These are phyloP conservation scores for Aegilops tauschii DNA, from an alignment of 176 grass and related monocot species.

Conservation along the genomic window DNA sequence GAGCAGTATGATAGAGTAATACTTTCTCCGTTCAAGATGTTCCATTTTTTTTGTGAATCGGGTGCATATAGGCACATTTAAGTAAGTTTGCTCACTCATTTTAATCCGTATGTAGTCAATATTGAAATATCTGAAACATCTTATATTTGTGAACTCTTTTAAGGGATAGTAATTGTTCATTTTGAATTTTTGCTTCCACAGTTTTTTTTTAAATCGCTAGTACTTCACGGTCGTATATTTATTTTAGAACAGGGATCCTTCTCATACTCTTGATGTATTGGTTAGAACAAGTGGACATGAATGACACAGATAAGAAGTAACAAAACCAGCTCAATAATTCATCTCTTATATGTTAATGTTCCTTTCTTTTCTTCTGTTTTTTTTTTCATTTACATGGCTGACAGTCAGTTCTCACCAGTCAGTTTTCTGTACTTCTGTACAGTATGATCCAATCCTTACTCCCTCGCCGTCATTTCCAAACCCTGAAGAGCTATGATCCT, in stretches of 20 bases:
- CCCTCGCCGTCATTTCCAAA: not conserved
- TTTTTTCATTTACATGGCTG: slow-evolving; percentile 4
- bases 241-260: not conserved
- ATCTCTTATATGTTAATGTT: not conserved
- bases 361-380: not conserved
- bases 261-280: not conserved
- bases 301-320: not conserved
- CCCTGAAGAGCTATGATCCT: slow-evolving; percentile 6
- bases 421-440: not conserved
- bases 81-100: too few relatives aligned
- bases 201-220: too few relatives aligned
- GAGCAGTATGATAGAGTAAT: too few relatives aligned
- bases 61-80: too few relatives aligned
- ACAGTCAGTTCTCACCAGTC: not conserved
- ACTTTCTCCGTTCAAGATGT: too few relatives aligned
- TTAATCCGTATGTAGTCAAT: too few relatives aligned
- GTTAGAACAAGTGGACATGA: not conserved
- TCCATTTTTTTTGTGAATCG: too few relatives aligned
- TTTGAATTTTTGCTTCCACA: too few relatives aligned
- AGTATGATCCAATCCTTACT: not conserved
- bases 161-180: too few relatives aligned
- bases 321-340: not conserved
- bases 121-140: too few relatives aligned
- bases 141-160: too few relatives aligned
- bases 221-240: not conserved